A percentile compares a stretch with the other conserved stretches of the same genome.
Evolutionary conservation across 108 stramenopile genomes (phyloP).

Genomic region (Conticribra guillardii): DNA sequence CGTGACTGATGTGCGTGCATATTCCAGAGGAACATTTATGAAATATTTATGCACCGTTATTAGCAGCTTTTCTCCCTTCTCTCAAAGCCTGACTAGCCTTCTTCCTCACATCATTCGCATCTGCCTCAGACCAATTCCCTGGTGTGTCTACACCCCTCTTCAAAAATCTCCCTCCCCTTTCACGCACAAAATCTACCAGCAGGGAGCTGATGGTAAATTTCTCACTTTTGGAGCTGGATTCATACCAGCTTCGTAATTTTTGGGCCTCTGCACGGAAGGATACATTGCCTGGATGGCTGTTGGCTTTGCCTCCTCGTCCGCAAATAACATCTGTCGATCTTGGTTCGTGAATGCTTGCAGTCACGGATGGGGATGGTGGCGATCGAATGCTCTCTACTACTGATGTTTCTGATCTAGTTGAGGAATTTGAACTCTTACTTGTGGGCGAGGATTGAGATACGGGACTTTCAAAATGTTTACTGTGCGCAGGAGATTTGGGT

Average conservation of each 20-base stretch:
- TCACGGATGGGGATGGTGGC: conserved; percentile 5
- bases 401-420: conserved; percentile 5
- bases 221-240: conserved; percentile 43
- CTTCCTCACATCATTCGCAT: conserved; percentile 53
- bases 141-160: conserved; percentile 39
- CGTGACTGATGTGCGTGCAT: no score
- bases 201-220: conserved; percentile 40
- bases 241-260: conserved; percentile 43
- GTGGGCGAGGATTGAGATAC: background rate
- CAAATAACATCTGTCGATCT: conserved; percentile 44
- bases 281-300: conserved; percentile 49
- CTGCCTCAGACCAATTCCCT: conserved; percentile 42
- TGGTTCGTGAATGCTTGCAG: conserved; percentile 2
- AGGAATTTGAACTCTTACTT: background rate
- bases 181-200: conserved; percentile 48
- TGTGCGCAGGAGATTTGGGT: background rate
- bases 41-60: no score
- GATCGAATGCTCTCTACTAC: background rate
- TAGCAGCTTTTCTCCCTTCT: conserved; percentile 27
- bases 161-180: conserved; percentile 52
- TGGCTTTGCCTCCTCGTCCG: conserved; percentile 49
- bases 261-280: conserved; percentile 37
- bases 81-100: conserved; percentile 64
- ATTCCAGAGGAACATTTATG: no score
- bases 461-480: background rate